A percentile compares a stretch with the other conserved stretches of the same genome.
These are phyloP conservation scores for Zoysia japonica DNA, from an alignment of 176 grass and related monocot genomes.

Conservation along the genomic window DNA sequence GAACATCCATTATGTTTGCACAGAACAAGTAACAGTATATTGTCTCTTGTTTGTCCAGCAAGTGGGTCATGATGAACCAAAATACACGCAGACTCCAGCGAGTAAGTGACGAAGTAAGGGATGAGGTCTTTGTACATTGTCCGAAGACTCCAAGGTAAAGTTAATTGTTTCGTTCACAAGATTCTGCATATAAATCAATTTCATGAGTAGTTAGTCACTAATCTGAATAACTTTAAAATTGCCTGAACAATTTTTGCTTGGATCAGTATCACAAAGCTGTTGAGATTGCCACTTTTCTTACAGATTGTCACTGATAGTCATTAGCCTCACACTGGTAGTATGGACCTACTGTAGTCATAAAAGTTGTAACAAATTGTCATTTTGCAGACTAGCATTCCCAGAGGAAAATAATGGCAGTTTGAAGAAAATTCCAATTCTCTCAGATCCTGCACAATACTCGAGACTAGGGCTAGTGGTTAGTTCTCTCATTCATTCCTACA, in stretches of 20 bases:
- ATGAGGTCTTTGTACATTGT: conserved; percentile 91
- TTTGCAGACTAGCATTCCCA: conserved; percentile 85
- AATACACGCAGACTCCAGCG: conserved; percentile 96
- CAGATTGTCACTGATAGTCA: background rate
- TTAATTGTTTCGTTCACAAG: background rate
- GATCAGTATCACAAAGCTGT: conserved; percentile 9
- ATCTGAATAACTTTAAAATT: conserved; percentile 14
- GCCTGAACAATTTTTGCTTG: background rate
- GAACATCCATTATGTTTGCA: conserved; percentile 3
- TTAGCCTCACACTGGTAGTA: background rate
- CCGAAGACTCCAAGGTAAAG: conserved; percentile 84
- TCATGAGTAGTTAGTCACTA: conserved; percentile 6
- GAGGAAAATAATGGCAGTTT: conserved; percentile 92
- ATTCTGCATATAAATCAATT: conserved; percentile 7
- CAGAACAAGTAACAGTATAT: conserved; percentile 24
- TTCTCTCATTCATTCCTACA: conserved; percentile 5
- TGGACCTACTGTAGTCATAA: conserved; percentile 2
- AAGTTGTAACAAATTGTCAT: conserved; percentile 21
- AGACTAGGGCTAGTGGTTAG: conserved; percentile 86
- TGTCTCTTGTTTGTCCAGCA: conserved; percentile 58
- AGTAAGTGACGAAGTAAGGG: conserved; percentile 96
- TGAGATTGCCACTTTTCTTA: background rate
- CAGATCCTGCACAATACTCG: conserved; percentile 75
- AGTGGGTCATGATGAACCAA: conserved; percentile 99
- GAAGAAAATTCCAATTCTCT: conserved; percentile 93